Evolutionary conservation across 176 grass and related monocot species (phyloP).

Genomic region (Chrysopogon serrulatus): DNA sequence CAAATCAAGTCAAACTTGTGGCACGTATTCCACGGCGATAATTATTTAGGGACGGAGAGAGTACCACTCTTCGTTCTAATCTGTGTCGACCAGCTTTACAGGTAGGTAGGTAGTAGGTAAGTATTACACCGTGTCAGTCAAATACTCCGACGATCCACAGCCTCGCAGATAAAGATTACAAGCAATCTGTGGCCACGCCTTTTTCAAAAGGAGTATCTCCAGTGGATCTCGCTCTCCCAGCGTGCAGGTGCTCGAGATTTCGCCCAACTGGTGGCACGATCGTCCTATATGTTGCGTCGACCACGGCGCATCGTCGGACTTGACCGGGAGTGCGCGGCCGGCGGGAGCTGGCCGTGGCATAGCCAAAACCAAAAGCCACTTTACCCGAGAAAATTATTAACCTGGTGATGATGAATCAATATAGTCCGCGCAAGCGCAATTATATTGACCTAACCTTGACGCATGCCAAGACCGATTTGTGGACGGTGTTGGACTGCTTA

Average conservation of each 20-base stretch:
- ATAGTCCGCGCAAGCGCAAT: background rate
- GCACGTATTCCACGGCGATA: no score
- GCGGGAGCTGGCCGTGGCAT: background rate
- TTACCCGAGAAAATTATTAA: background rate
- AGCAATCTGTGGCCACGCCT: constrained; percentile 1
- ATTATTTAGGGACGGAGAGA: no score
- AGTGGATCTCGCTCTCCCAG: constrained; percentile 11
- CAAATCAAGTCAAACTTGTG: no score
- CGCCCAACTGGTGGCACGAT: background rate
- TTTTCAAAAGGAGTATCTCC: constrained; percentile 4
- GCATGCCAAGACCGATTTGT: background rate
- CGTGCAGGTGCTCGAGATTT: constrained; percentile 1
- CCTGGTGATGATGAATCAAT: background rate
- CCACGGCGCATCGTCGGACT: constrained; percentile 4
- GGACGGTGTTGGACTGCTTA: background rate
- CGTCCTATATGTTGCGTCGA: constrained; percentile 1
- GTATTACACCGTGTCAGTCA: background rate
- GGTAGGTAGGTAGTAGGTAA: no score
- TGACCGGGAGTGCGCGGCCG: constrained; percentile 15
- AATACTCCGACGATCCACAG: background rate
- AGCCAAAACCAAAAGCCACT: constrained; percentile 12
- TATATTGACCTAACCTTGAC: background rate
- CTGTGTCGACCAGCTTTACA: background rate
- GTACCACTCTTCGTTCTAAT: background rate
- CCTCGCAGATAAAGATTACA: constrained; percentile 9